Evolutionary conservation across 2,329 filamentous ascomycete genomes (phyloP), one percentile per base, ranked within the genome.

Genomic region (Fusarium sulawesiense): DNA sequence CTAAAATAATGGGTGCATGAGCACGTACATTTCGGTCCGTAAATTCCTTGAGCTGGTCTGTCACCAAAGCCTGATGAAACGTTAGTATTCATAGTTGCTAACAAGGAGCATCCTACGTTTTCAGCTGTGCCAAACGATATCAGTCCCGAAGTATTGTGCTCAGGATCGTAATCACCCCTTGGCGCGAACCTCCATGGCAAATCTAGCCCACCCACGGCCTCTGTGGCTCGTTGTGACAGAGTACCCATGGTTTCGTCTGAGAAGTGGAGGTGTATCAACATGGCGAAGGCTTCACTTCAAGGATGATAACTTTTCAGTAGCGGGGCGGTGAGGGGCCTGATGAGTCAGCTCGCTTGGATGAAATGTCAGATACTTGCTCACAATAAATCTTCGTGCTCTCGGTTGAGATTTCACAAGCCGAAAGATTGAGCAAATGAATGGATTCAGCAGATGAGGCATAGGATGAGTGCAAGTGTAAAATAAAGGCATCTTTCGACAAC

Each of bases 71-170:
- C 78, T 80, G 44, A 10, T 12, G 25, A 11, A 27, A 21, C 6
- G 27, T 50, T 9, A 58, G 60, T 25, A 57, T 58, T 2, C 30
- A 23, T 18, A n/a, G 21, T 20, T 14, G 6, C 41, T 5, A 7
- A 4, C 2, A 20, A 25, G 44, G 13, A 18, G 13, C 16, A 18
- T n/a, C 55, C 6, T 49, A 73, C 78, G 69, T 87, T 86, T 64
- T 86, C 85, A 7, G 85, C 84, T 1, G 84, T 78, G 1, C 81
- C 83, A 29, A 87, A 81, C 6, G 82, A 85, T 51, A 86, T 77
- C 50, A 84, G 78, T 2, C 84, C 84, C 11, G 75, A 66, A 1
- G 80, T 78, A 32, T 83, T 83, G 7, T 68, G 68, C 5, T 74
- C 66, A 0, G 81, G 77, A 59, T 83, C 73, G 73, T 83, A 87